Evolutionary conservation across 2,329 filamentous ascomycete genomes (phyloP).

Genomic region (Shiraia bambusicola): DNA sequence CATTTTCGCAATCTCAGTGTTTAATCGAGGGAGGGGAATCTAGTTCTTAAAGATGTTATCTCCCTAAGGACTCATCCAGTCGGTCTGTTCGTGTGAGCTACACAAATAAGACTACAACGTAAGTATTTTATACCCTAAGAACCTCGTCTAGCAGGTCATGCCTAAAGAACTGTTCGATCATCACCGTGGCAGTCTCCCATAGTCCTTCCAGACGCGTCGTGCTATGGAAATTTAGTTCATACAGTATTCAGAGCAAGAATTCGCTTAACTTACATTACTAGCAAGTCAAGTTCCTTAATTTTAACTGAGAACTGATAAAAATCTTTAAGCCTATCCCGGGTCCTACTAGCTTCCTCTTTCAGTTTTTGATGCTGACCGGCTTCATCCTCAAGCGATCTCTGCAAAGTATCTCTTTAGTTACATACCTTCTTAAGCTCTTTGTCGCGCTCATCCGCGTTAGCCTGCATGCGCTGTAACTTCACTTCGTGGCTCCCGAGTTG

Average conservation of each 20-base stretch:
- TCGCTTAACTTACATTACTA: constrained; percentile 2
- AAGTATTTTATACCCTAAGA: neutral
- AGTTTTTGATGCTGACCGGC: neutral
- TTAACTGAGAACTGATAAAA: neutral
- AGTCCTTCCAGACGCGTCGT: neutral
- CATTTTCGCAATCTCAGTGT: constrained; percentile 33
- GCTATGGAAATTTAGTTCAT: neutral
- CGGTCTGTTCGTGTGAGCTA: constrained; percentile 7
- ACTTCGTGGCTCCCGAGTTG: neutral
- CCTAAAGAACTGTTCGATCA: neutral
- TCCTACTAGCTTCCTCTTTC: constrained; percentile 1
- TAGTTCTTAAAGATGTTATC: constrained; percentile 8
- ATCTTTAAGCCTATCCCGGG: neutral
- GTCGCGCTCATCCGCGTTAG: neutral
- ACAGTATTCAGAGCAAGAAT: no score
- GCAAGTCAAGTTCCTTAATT: constrained; percentile 1
- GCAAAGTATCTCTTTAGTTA: neutral
- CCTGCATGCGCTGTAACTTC: neutral
- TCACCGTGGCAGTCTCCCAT: neutral
- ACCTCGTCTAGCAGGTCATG: neutral
- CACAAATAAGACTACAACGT: neutral
- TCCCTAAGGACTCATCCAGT: constrained; percentile 3
- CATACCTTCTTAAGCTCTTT: neutral
- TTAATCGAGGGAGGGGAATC: constrained; percentile 36
- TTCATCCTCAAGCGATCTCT: neutral